Base-by-base conservation (phyloP, 148 eudicot genomes). In the Chenopodium formosanum region DNA sequence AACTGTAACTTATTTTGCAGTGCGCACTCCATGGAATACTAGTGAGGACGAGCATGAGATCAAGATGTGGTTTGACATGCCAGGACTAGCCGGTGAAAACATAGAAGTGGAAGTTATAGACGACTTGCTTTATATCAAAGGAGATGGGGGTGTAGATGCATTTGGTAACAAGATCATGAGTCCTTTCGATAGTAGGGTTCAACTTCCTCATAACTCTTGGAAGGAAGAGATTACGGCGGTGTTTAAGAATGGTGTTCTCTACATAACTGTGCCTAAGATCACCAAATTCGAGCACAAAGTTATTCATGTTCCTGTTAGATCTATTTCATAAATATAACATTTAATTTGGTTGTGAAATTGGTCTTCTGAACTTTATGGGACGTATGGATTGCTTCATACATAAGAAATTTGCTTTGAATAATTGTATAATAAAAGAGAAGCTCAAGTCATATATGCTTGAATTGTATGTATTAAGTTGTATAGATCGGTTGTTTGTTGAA, bases 191-290 rank as follows among this genome's bases (percentile, higher is more conserved):
- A 44, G 50, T 9, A 37, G 70, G 31, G 23, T 77, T 63, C 79
- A 77, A 34, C 22, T 77, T 9, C 79, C 79, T 4, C 9, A 3
- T 4, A 64, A 77, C 56, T 63, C 70, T 40, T 64, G 52, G 68
- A 64, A 63, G 70, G 79, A 77, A n/a, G 70, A 58, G n/a, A 20
- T 46, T 40, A 77, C 69, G 0, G 79, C 70, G 14, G 70, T 40
- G 31, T 63, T 77, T 44, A 77, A 77, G 70, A 77, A 77, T 63
- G 79, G 79, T 63, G 79, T 63, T 14, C 79, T 77, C 34, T 77
- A 77, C 13, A 17, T 77, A 37, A 77, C 79, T 22, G 79, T 77
- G 52, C 79, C 79, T 77, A 77, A 77, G 50, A 64, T 76, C 27
- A 10, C 12, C 34, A 77, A 34, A 23, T 23, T 23, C 40, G 62